Base-by-base conservation (phyloP, 345 rosid genomes). In the Cardamine resedifolia region DNA sequence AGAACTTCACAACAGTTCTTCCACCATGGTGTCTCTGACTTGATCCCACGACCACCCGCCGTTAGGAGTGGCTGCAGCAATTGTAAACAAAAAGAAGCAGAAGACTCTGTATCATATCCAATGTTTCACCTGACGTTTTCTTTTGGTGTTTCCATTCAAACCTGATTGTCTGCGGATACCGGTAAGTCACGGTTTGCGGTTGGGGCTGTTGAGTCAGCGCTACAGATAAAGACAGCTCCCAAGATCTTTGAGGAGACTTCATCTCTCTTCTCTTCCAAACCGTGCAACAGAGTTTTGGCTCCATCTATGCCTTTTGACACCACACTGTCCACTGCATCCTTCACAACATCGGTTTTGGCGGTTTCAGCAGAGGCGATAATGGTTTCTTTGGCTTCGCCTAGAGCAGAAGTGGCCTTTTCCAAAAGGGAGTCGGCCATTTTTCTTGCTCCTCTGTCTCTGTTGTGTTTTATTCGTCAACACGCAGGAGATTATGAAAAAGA, bases 51-150 rank as follows among this genome's bases (percentile, higher is more conserved):
- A 23, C 66, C 78, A 39, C 36, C 56, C 4, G 45, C 12, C 1
- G 11, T 55, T 58, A 71, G n/a, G 57, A 77, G 72, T 58, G 80
- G 80, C 80, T 77, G 72, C 68, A 56, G 72, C 68, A 56, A 48
- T 70, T 64, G 51, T 50, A 4, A 2, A 1, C 23, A 10, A 36
- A 20, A 53, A 15, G 30, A 6, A 53, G 27, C 44, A 63, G 45
- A 6, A 69, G 51, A 16, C 38, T 51, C 1, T 4, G 43, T 38
- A 38, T 12, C 49, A 3, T 12, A 64, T 64, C 55, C 24, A 33
- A 44, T 33, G 18, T 26, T 16, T 7, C 18, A 26, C 3, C 15
- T 51, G 23, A 10, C 26, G n/a, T 12, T 33, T 61, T 44, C 8
- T 10, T 62, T 41, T 55, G 51, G 36, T 38, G 41, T 69, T 20